Evolutionary conservation across 441 rosid genomes (phyloP), one percentile per base, ranked within the genome.

Genomic region (Pelargonium myrrhifolium): DNA sequence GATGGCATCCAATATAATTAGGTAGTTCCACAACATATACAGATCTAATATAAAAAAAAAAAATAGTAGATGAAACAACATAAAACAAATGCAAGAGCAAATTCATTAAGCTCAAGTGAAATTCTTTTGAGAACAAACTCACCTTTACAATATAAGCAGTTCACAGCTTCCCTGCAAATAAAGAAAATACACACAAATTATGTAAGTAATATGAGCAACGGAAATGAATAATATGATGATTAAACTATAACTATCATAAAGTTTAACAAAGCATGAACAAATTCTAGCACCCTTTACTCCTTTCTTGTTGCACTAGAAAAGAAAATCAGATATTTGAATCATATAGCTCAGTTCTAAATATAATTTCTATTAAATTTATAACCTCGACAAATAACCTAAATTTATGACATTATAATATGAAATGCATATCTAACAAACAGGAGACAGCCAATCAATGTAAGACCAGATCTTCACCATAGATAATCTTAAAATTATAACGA

Each of bases 111-210:
- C 62, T 56, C 62, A 8, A 61, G 64, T 26, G 20, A 62, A 22
- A 37, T 12, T 42, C 4, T 3, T 11, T 65, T 71, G 26, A 74
- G 63, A 64, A 74, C 63, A 65, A 51, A 70, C 90, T 78, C 76
- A 94, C 99, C 86, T 76, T 88, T 77, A 82, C 99, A 94, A 78
- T 68, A 70, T 69, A 83, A 86, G 83, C 99, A 94, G 85, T 85
- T 70, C 49, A 86, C 93, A 66, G 94, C 94, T 73, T 94, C 99
- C 83, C 99, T 94, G 97, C 69, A 76, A 77, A n/a, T 59, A 7
- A 20, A 26, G 26, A 69, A 24, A 63, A 55, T 15, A 40, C 68
- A 63, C 65, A 66, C 65, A 21, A 43, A n/a, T 64, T 7, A 6
- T 17, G 24, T 62, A 24, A 65, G 53, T 21, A 15, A 9, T 21